Evolutionary conservation across 2,329 filamentous ascomycete species (phyloP), one percentile per base, ranked within the genome.

Genomic region (Xylariales sp.): DNA sequence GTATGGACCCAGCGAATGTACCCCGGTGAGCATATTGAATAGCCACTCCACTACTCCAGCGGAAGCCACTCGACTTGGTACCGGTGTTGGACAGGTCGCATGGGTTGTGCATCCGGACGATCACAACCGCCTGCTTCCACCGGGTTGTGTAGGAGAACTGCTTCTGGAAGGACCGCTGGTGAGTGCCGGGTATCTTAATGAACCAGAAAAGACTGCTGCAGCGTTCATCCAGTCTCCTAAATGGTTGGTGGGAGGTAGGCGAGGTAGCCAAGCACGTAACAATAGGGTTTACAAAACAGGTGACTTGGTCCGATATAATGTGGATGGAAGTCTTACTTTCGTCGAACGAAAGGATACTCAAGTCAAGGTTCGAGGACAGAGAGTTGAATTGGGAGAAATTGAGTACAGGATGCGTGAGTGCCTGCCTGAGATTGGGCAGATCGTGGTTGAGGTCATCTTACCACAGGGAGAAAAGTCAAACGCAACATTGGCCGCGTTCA

Each of bases 131-230:
- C 29, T 30, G 7, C 30, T 20, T 37, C 46, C 48, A 3, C 14
- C 48, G 10, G 48, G 48, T 15, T 29, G 34, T 13, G 29, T 41
- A 3, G 49, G 49, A n/a, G 49, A 51, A 33, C 43, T 51, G 12
- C 29, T 46, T 13, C 29, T 60, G 46, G 51, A 46, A 28, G 57
- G 58, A 5, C 65, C 66, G 7, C 57, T 59, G 8, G 57, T 72
- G 23, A 66, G 62, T 29, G 53, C 61, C 31, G 65, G 66, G 33
- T 72, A 72, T 40, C 49, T 69, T 20, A 66, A 69, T 38, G 62
- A 70, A 21, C 52, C 53, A 1, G 50, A 56, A 28, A 67, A 67
- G 40, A 70, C 67, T 0, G 52, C 53, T 17, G 61, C 60, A 20
- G 54, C 56, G 2, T 72, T 71, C 34, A 62, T 72, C 29, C 50